phyloP scores from a whole-genome alignment of 1,139 yeast species.

The Blastobotrys apis region DNA sequence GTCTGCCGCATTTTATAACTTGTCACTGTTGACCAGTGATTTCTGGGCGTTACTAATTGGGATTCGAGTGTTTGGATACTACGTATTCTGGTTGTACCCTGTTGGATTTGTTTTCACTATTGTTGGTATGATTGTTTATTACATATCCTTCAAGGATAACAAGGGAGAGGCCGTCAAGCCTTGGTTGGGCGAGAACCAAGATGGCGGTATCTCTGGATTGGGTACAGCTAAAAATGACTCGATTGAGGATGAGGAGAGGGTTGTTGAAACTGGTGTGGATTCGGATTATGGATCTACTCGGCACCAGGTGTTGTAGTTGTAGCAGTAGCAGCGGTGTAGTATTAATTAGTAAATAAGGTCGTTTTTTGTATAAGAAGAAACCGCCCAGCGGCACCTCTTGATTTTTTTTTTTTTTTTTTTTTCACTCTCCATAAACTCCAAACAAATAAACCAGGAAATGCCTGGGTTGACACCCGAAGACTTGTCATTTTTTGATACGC shows the following conservation, averaged over 20 bases:
- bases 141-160: conserved; percentile 34
- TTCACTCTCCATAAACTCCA: not conserved
- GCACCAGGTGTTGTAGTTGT: too few relatives aligned
- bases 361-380: too few relatives aligned
- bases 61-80: conserved; percentile 41
- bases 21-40: conserved; percentile 42
- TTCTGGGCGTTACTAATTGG: conserved; percentile 45
- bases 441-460: not conserved
- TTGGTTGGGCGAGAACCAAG: conserved; percentile 43
- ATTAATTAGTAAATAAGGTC: too few relatives aligned
- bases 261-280: not conserved
- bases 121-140: conserved; percentile 40
- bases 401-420: too few relatives aligned
- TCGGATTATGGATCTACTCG: not conserved
- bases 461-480: conserved; percentile 8
- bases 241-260: conserved; percentile 1
- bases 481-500: conserved; percentile 11
- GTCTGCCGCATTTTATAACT: conserved; percentile 44
- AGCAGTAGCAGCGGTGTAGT: too few relatives aligned
- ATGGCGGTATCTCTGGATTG: conserved; percentile 39
- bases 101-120: conserved; percentile 43
- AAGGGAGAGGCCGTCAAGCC: conserved; percentile 43
- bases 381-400: too few relatives aligned
- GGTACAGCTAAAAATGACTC: conserved; percentile 37
- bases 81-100: conserved; percentile 44